Evolutionary conservation across 805 yeast species (phyloP), one percentile per base, ranked within the genome.

Genomic region (Blastobotrys parvus): DNA sequence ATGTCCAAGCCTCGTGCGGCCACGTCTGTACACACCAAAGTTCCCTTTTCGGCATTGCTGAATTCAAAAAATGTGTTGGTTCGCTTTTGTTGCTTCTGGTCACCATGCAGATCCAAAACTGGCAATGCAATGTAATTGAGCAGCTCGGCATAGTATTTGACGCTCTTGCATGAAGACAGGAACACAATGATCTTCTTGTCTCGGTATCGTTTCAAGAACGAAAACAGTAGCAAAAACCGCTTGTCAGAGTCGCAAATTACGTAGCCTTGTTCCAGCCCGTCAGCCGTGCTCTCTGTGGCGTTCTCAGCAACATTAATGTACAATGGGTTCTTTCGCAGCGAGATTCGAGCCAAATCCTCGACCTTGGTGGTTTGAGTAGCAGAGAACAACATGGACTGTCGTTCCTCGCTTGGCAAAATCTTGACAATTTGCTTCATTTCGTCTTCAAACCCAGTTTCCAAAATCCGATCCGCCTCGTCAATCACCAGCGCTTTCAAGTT

Each of bases 1-100:
- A 92, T 92, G 70, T 92, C 99, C 53, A 92, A 77, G 19, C 99
- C 99, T 74, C 99, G 81, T 18, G 99, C 98, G 25, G 98, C 99
- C 53, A 92, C 98, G 65, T 92, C 98, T 0, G 99, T 92, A 69
- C 97, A 92, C 43, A 92, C 74, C 56, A 92, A 67, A 35, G 85
- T 89, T 38, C 98, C 98, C 60, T 81, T 85, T 56, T 82, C 88
- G 46, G 98, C 97, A 58, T 92, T 92, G 71, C 97, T 87, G 66
- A 92, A 92, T 69, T 92, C 98, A 62, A 90, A 90, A 62, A 92
- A 92, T 4, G 99, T 92, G 66, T 92, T 92, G 41, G 98, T 92
- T 63, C 99, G 78, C 73, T 92, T 92, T 64, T 90, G 97, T 69
- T 92, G 99, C 65, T 92, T 92, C 70, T 92, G 98, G 63, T 92